These are phyloP conservation scores for Onygenales sp. DNA, from an alignment of 2,329 filamentous ascomycete genomes.

Conservation along the genomic window DNA sequence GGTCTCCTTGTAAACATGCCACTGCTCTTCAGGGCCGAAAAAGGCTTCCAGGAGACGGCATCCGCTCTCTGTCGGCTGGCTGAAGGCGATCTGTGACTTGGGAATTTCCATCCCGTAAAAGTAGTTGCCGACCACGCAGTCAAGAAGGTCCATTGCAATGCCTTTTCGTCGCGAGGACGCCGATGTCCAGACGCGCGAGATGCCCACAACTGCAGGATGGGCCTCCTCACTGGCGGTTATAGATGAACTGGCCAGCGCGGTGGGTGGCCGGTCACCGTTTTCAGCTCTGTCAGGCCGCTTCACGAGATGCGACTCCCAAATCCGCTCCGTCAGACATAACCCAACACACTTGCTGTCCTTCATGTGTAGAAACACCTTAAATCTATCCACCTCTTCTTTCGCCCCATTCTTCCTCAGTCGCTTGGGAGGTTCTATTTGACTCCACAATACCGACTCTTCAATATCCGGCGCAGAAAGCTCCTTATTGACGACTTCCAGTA, in stretches of 20 bases:
- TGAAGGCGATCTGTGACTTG: conserved; percentile 52
- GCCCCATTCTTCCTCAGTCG: conserved; percentile 22
- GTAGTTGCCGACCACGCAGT: conserved; percentile 47
- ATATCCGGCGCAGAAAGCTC: conserved; percentile 55
- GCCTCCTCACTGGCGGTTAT: conserved; percentile 36
- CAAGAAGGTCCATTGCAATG: conserved; percentile 48
- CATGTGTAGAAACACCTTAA: conserved; percentile 54
- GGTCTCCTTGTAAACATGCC: conserved; percentile 49
- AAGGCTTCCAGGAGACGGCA: conserved; percentile 49
- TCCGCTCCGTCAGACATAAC: conserved; percentile 52
- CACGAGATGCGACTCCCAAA: conserved; percentile 47
- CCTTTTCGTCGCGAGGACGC: conserved; percentile 46
- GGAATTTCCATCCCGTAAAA: conserved; percentile 46
- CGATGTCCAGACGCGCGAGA: conserved; percentile 59
- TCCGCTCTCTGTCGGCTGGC: conserved; percentile 56
- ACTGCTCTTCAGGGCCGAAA: conserved; percentile 46
- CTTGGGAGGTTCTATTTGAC: conserved; percentile 33
- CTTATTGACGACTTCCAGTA: conserved; percentile 53
- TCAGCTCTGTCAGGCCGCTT: conserved; percentile 18
- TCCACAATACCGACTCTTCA: conserved; percentile 49
- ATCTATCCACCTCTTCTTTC: conserved; percentile 37
- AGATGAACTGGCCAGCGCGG: conserved; percentile 22
- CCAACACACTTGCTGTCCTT: conserved; percentile 53
- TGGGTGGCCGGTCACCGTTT: conserved; percentile 13
- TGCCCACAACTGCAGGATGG: conserved; percentile 46